Base-by-base conservation (phyloP, 441 rosid species). In the Eruca vesicaria region DNA sequence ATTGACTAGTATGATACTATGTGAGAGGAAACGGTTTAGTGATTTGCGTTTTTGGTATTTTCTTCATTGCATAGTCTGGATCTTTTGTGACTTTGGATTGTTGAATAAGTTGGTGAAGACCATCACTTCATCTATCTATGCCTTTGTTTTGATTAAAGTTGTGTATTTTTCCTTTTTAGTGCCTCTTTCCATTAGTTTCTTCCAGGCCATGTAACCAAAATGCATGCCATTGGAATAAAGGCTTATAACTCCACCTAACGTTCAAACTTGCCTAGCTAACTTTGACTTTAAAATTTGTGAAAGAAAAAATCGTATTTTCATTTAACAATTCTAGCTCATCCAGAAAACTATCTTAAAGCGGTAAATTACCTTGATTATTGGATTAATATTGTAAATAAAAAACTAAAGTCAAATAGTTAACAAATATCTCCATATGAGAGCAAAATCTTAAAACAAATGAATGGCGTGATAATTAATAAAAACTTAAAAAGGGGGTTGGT, bases 401-500 rank as follows among this genome's bases (percentile, higher is more conserved):
- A 50, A 48, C 55, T 16, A 50, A 50, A 19, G 58, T 52, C 28
- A 52, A 52, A 52, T 9, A 19, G 8, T 18, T 1, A 16, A 18
- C 56, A 50, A 50, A 43, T 43, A 43, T 43, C 18, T 43, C 8
- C 50, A 3, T 52, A 26, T 2, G 32, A 1, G 15, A 56, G 29
- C 7, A 57, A 14, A 2, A 12, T 57, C 62, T 15, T 1, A 4
- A 58, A 58, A 15, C 2, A 60, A 16, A 58, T 14, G 6, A 16
- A 31, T 48, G 21, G 21, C 21, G 21, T 48, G 55, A 16, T 48
- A 48, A 10, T 16, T 48, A 48, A 16, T 16, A 16, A 16, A 9
- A 7, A 31, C 0, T 3, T 9, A 11, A 48, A 38, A 72, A 9
- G 11, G 52, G 38, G 66, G 67, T 74, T 74, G 78, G 78, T 74